Base-by-base conservation (phyloP, 768 basidiomycete species). In the Myochromella boudieri region DNA sequence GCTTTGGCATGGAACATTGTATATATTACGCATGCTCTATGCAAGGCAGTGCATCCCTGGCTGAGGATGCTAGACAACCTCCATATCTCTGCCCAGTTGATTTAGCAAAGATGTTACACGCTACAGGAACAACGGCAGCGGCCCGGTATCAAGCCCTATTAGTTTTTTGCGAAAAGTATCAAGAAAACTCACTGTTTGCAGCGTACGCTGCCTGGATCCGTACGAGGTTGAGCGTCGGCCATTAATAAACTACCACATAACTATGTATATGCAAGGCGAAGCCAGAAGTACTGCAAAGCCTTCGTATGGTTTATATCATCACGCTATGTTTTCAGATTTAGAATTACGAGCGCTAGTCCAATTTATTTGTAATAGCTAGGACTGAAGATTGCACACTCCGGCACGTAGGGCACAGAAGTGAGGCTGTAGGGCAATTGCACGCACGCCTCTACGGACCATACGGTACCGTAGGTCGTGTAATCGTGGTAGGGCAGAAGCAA, bases 361-460 rank as follows among this genome's bases (percentile, higher is more conserved):
- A n/a, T n/a, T n/a, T n/a, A n/a, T n/a, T n/a, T n/a, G n/a, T n/a
- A n/a, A n/a, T n/a, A n/a, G n/a, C n/a, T n/a, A n/a, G n/a, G n/a
- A n/a, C n/a, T n/a, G n/a, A n/a, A 43, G 17, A 47, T 80, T 71
- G 44, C 78, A 80, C 1, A 49, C 62, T 29, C 71, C 56, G 0
- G 78, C 76, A 26, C 80, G 62, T 12, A 81, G 53, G 9, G 76
- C 80, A 63, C 80, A 82, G 71, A 75, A 82, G 21, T 75, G 60
- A 0, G 81, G 82, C 58, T 82, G 81, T n/a, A 83, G 58, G 1
- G 67, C 56, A 27, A 68, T 68, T n/a, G 81, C 74, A 0, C 56
- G 52, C 17, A 81, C 53, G 2, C 81, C 80, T 12, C 76, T 60
- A 42, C 68, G 64, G 5, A 79, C 75, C 64, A 79, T 70, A 15